Base-by-base conservation (phyloP, 768 basidiomycete genomes). In the Naematelia aurantialba region DNA sequence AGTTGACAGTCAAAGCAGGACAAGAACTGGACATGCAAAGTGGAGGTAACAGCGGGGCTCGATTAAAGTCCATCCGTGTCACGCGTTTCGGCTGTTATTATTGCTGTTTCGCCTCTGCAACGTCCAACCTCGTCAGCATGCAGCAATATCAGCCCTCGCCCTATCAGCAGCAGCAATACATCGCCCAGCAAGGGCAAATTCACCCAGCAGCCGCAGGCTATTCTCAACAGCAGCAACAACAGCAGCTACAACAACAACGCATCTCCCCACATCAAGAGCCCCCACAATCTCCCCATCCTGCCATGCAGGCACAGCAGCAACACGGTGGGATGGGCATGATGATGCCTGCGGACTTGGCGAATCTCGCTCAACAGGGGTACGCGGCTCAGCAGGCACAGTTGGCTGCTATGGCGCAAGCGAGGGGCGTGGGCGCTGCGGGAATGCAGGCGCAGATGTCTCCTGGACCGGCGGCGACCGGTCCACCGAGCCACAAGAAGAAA, bases 311-410 rank as follows among this genome's bases (percentile, higher is more conserved):
- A 51, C 14, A 29, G 11, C 21, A 13, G 12, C 50, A 51, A 51
- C 50, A 51, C 50, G 4, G 21, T 59, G 49, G 49, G 8, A 39
- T 39, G 34, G 52, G 26, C 8, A 27, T 52, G 25, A 27, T 63
- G n/a, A 63, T 26, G 22, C 62, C 66, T 17, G 56, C 61, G 19
- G 61, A 67, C 50, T 30, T 67, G 22, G 62, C 61, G 17, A 59
- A 54, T 54, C n/a, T 67, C 31, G 61, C 63, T 48, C 58, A 61
- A 50, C 60, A 62, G 44, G 60, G 63, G 11, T 68, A 65, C 39
- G 11, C 62, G 26, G 56, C 55, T 24, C 63, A 64, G 39, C 63
- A 64, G 54, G 60, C 64, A 29, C 60, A 61, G 39, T 55, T 65
- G 29, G 55, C 55, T 3, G 58, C 58, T n/a, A 53, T 61, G 57